Conservation (phyloP, 2,329 filamentous ascomycete species). For the Gnomoniopsis sp. region DNA sequence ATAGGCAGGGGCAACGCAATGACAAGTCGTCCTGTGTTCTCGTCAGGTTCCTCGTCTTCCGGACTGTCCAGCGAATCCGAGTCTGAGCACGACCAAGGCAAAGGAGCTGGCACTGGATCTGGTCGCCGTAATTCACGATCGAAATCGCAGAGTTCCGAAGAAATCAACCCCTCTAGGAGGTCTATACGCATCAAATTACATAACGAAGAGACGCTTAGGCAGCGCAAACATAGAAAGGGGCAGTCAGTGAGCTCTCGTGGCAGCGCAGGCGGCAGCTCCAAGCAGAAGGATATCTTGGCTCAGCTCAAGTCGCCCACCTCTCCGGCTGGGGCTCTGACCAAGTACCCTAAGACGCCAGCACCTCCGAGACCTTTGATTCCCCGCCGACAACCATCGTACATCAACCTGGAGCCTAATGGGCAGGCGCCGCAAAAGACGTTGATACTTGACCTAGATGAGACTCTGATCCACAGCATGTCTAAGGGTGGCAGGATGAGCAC, state of each 20-base stretch:
- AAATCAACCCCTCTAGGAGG: constrained; percentile 64
- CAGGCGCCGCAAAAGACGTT: constrained; percentile 79
- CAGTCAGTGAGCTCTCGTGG: constrained; percentile 45
- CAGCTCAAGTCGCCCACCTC: constrained; percentile 94
- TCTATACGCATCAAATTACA: constrained; percentile 91
- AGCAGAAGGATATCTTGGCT: constrained; percentile 59
- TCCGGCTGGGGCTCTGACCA: constrained; percentile 72
- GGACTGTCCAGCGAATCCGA: constrained; percentile 71
- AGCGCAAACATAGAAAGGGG: constrained; percentile 67
- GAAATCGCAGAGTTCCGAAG: constrained; percentile 57
- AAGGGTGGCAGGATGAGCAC: constrained; percentile 94
- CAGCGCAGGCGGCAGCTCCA: constrained; percentile 33
- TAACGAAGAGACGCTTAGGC: constrained; percentile 70
- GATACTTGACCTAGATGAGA: constrained; percentile 94
- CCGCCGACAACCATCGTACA: constrained; percentile 83
- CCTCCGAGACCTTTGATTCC: constrained; percentile 90
- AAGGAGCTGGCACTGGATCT: constrained; percentile 27
- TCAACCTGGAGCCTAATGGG: constrained; percentile 52
- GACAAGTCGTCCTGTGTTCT: constrained; percentile 26
- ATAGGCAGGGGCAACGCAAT: constrained; percentile 18
- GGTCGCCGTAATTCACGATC: constrained; percentile 56
- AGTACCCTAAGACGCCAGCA: constrained; percentile 85
- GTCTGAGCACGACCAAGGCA: constrained; percentile 44
- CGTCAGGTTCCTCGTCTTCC: constrained; percentile 56
- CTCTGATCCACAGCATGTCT: constrained; percentile 95